Evolutionary conservation across 2,329 filamentous ascomycete genomes (phyloP).

Genomic region (Elsinoe arachidis): DNA sequence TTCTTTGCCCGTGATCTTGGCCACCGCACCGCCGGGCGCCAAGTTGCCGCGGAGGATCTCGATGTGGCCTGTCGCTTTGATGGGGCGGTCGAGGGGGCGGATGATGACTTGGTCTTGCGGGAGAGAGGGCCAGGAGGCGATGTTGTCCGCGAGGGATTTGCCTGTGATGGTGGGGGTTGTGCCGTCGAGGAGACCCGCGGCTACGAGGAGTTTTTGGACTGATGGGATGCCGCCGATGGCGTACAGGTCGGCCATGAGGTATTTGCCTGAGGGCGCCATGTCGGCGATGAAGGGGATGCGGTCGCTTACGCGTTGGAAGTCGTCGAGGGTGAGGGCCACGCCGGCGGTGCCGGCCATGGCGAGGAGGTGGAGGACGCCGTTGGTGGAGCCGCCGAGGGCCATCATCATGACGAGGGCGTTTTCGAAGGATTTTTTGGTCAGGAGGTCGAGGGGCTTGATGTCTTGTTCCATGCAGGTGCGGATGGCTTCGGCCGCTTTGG

Average conservation of each 20-base stretch:
- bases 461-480: slow-evolving; percentile 70
- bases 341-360: slow-evolving; percentile 84
- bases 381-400: slow-evolving; percentile 84
- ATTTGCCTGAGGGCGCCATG: slow-evolving; percentile 72
- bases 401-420: slow-evolving; percentile 87
- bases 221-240: slow-evolving; percentile 76
- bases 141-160: slow-evolving; percentile 73
- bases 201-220: slow-evolving; percentile 77
- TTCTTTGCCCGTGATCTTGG: slow-evolving; percentile 95
- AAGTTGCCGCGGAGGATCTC: slow-evolving; percentile 83
- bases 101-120: slow-evolving; percentile 77
- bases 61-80: slow-evolving; percentile 79
- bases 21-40: slow-evolving; percentile 79
- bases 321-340: slow-evolving; percentile 68
- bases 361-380: slow-evolving; percentile 79
- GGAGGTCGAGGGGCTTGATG: slow-evolving; percentile 69
- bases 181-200: slow-evolving; percentile 66
- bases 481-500: slow-evolving; percentile 71
- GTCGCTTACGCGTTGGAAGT: slow-evolving; percentile 71
- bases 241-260: slow-evolving; percentile 83
- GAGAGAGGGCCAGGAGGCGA: slow-evolving; percentile 65
- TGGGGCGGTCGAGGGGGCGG: slow-evolving; percentile 68
- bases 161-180: slow-evolving; percentile 74
- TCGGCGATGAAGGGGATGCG: slow-evolving; percentile 82
- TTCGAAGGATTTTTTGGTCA: slow-evolving; percentile 74